A percentile compares a stretch with the other conserved stretches of the same genome.
Evolutionary conservation across 768 basidiomycete genomes (phyloP).

Genomic region (Leccinum aurantiacum): DNA sequence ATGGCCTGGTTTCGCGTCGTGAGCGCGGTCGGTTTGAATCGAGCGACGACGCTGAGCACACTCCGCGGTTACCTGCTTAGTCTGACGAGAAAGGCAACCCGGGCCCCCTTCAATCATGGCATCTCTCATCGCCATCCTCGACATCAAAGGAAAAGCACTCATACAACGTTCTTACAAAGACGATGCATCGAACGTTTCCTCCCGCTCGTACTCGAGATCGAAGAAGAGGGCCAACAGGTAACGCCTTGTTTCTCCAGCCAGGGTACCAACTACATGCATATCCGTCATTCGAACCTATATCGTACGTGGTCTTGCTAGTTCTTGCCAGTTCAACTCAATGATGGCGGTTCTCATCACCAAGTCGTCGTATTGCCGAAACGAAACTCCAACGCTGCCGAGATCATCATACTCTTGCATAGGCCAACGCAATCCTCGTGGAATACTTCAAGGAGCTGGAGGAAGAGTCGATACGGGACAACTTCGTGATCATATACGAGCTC

Average conservation of each 20-base stretch:
- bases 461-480: constrained; percentile 98
- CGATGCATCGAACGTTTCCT: constrained; percentile 94
- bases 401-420: constrained; percentile 94
- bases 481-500: constrained; percentile 98
- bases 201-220: constrained; percentile 89
- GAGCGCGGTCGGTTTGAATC: no score
- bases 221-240: constrained; percentile 95
- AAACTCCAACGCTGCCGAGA: constrained; percentile 93
- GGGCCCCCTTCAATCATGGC: constrained; percentile 41
- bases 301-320: constrained; percentile 44
- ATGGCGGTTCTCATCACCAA: constrained; percentile 30
- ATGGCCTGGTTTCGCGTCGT: no score
- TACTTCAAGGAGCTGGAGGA: constrained; percentile 99
- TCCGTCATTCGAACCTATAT: constrained; percentile 96
- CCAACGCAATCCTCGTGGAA: constrained; percentile 87
- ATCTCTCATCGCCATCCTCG: constrained; percentile 87
- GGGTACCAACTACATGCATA: constrained; percentile 98
- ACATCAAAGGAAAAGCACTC: constrained; percentile 97
- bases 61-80: no score
- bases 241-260: constrained; percentile 95
- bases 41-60: no score
- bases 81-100: constrained; percentile 15
- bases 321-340: not conserved
- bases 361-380: constrained; percentile 95
- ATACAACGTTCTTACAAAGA: constrained; percentile 97